Conservation (phyloP, 768 basidiomycete genomes). For the Lanmaoa rubissima region DNA sequence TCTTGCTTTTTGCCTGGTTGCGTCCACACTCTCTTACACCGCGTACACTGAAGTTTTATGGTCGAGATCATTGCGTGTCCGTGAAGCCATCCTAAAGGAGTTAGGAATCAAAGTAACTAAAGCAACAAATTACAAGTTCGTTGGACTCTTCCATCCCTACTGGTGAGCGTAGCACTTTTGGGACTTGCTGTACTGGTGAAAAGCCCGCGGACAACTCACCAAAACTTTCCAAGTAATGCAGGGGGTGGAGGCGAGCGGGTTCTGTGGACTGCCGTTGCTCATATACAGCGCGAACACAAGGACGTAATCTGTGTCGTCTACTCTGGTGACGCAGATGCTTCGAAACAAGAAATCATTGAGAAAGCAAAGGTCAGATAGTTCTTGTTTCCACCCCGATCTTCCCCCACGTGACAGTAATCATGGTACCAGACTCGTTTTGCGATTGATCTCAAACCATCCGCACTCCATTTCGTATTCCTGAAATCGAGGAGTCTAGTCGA, state of each 20-base stretch:
- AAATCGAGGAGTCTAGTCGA: conserved; percentile 68
- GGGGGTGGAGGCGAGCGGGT: conserved; percentile 97
- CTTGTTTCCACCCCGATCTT: neutral
- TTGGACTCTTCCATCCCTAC: conserved; percentile 95
- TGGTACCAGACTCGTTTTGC: conserved; percentile 69
- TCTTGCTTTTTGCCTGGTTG: conserved; percentile 9
- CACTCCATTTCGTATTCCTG: conserved; percentile 83
- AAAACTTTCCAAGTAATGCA: conserved; percentile 66
- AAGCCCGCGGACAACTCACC: conserved; percentile 30
- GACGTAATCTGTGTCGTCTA: conserved; percentile 78
- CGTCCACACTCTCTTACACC: conserved; percentile 19
- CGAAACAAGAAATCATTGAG: conserved; percentile 74
- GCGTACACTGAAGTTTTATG: conserved; percentile 24
- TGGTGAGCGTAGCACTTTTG: conserved; percentile 54
- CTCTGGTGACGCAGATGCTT: conserved; percentile 79
- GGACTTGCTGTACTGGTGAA: neutral
- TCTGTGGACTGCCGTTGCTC: conserved; percentile 85
- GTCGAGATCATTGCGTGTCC: conserved; percentile 21
- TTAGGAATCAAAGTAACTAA: conserved; percentile 5
- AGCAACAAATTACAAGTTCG: conserved; percentile 35
- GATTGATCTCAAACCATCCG: conserved; percentile 61
- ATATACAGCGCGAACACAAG: conserved; percentile 65
- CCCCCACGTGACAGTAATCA: neutral
- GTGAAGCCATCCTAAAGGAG: conserved; percentile 21
- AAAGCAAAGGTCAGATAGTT: conserved; percentile 67